phyloP scores from a whole-genome alignment of 140 eudicot genomes.

The Senecio squalidus region DNA sequence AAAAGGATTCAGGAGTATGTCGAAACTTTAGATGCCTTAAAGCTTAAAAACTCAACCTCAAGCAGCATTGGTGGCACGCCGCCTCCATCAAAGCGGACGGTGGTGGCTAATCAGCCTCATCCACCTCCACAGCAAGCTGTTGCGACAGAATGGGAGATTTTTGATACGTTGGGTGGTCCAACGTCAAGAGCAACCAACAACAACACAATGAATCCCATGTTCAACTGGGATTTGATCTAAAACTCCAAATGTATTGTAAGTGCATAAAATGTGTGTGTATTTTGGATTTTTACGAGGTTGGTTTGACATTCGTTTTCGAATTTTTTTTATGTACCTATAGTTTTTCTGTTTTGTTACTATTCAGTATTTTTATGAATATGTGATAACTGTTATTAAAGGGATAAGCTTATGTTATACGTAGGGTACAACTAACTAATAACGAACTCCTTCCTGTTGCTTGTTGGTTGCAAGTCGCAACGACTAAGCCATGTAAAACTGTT shows the following conservation, averaged over 20 bases:
- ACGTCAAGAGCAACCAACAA: conserved; percentile 23
- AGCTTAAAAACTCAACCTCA: conserved; percentile 47
- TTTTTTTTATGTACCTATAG: conserved; percentile 72
- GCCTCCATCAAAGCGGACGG: conserved; percentile 39
- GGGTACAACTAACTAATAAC: no score
- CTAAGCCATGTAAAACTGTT: no score
- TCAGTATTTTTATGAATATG: conserved; percentile 36
- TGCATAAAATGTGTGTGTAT: conserved; percentile 41
- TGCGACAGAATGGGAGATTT: conserved; percentile 76
- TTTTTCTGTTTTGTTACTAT: conserved; percentile 34
- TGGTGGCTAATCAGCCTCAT: conserved; percentile 30
- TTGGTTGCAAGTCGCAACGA: no score
- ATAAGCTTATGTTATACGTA: no score
- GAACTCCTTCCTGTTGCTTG: no score
- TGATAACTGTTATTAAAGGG: conserved; percentile 8
- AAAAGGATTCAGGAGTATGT: conserved; percentile 76
- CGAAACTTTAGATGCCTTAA: conserved; percentile 71
- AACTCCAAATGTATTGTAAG: conserved; percentile 1
- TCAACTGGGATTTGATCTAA: conserved; percentile 71
- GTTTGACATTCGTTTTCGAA: conserved; percentile 46
- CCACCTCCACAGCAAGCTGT: conserved; percentile 39
- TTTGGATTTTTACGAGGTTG: conserved; percentile 36
- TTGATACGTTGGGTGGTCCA: conserved; percentile 46
- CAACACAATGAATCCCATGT: conserved; percentile 35
- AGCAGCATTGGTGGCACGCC: conserved; percentile 29